A percentile compares a stretch with the other conserved stretches of the same genome.
These are phyloP conservation scores for Candida dajiaensis DNA, from an alignment of 805 yeast species.

Conservation along the genomic window DNA sequence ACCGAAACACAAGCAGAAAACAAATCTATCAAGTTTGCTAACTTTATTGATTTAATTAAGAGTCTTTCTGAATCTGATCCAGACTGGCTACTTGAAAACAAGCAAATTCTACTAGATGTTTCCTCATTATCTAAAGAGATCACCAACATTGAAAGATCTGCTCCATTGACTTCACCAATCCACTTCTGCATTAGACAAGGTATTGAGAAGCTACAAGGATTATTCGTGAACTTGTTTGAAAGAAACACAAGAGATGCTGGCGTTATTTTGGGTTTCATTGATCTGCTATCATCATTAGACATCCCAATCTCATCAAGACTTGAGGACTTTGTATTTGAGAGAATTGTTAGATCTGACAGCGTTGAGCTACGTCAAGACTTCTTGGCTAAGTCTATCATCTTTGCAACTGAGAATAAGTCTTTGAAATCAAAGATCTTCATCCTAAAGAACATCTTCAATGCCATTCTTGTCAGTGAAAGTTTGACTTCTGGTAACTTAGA, in stretches of 20 bases:
- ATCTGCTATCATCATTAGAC: conserved; percentile 38
- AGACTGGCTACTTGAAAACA: conserved; percentile 56
- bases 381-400: conserved; percentile 45
- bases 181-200: conserved; percentile 73
- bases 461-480: conserved; percentile 61
- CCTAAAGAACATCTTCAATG: conserved; percentile 56
- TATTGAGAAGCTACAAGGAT: conserved; percentile 49
- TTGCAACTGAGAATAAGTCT: conserved; percentile 40
- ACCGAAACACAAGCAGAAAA: conserved; percentile 46
- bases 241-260: conserved; percentile 31
- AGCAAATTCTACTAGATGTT: conserved; percentile 37
- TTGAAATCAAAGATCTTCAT: conserved; percentile 54
- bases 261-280: conserved; percentile 35
- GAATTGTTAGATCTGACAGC: conserved; percentile 48
- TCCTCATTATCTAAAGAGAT: conserved; percentile 40
- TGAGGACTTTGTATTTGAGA: conserved; percentile 51
- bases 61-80: conserved; percentile 44
- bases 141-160: conserved; percentile 31
- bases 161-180: conserved; percentile 48
- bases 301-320: conserved; percentile 41
- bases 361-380: conserved; percentile 40
- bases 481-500: conserved; percentile 41
- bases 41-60: conserved; percentile 58
- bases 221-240: conserved; percentile 36
- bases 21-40: conserved; percentile 63